A percentile compares a stretch with the other conserved stretches of the same genome.
Conservation (phyloP, 257 asterid species). For the Jacaranda copaia region DNA sequence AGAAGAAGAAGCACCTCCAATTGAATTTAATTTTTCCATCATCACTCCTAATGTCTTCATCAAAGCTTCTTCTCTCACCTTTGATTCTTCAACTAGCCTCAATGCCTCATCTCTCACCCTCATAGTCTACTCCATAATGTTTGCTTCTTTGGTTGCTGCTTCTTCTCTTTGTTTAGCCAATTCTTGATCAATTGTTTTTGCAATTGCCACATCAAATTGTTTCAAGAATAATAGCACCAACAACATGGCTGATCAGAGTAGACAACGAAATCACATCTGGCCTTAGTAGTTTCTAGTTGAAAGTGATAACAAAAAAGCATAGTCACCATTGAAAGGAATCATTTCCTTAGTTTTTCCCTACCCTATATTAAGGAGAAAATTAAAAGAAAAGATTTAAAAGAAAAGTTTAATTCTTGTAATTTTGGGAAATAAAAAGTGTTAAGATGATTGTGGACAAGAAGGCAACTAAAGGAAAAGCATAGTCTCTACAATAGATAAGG, state of each 20-base stretch:
- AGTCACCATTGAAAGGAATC: constrained; percentile 95
- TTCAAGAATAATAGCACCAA: constrained; percentile 24
- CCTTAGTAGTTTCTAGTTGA: constrained; percentile 56
- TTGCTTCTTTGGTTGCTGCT: too few species aligned
- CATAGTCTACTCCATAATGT: too few species aligned
- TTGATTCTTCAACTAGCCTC: too few species aligned
- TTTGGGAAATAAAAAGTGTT: background rate
- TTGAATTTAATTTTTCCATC: too few species aligned
- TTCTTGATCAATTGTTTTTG: too few species aligned
- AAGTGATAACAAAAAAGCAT: constrained; percentile 82
- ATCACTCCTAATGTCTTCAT: too few species aligned
- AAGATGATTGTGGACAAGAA: constrained; percentile 2
- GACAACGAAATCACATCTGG: constrained; percentile 67
- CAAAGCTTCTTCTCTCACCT: too few species aligned
- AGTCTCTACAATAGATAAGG: constrained; percentile 97
- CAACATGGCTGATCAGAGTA: constrained; percentile 27
- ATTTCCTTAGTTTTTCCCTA: constrained; percentile 89
- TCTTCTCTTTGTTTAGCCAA: too few species aligned
- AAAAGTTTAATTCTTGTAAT: constrained; percentile 14
- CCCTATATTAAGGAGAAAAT: too few species aligned
- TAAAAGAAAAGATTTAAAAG: constrained; percentile 21
- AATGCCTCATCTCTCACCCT: too few species aligned
- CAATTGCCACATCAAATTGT: too few species aligned
- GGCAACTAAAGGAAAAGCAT: constrained; percentile 33
- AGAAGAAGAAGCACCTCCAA: too few species aligned